These are phyloP conservation scores for Aspergillus vadensis DNA, from an alignment of 2,329 filamentous ascomycete genomes.

Conservation along the genomic window DNA sequence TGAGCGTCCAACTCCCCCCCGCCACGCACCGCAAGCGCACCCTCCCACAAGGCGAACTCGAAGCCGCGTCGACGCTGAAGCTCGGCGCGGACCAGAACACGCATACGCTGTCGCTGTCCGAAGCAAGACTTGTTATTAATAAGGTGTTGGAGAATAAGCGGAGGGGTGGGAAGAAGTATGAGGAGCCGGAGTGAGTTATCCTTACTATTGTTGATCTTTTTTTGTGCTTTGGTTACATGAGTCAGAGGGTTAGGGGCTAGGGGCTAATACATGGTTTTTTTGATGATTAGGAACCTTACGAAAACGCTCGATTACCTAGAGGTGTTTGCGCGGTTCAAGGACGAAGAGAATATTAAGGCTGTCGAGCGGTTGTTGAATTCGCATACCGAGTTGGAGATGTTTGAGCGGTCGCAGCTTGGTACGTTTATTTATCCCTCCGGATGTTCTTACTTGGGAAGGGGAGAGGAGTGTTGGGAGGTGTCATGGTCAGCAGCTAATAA, in stretches of 20 bases:
- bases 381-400: conserved; percentile 77
- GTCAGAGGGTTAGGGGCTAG: not conserved
- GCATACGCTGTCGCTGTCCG: conserved; percentile 86
- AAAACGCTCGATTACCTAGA: conserved; percentile 93
- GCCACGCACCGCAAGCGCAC: conserved; percentile 45
- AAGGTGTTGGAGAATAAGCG: conserved; percentile 80
- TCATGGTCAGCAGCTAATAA: conserved; percentile 2
- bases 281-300: conserved; percentile 61
- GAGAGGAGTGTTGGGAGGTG: not conserved
- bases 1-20: conserved; percentile 41
- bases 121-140: conserved; percentile 88
- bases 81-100: conserved; percentile 94
- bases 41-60: conserved; percentile 67
- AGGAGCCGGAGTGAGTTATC: conserved; percentile 73
- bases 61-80: conserved; percentile 76
- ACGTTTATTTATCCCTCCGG: conserved; percentile 33
- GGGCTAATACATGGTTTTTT: not conserved
- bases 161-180: conserved; percentile 77
- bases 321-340: conserved; percentile 92
- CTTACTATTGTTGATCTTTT: not conserved
- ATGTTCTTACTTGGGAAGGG: not conserved
- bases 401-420: conserved; percentile 93
- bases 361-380: conserved; percentile 83
- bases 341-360: conserved; percentile 91
- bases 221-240: not conserved